Evolutionary conservation across 176 grass and related monocot genomes (phyloP).

Genomic region (Elaeis guineensis): DNA sequence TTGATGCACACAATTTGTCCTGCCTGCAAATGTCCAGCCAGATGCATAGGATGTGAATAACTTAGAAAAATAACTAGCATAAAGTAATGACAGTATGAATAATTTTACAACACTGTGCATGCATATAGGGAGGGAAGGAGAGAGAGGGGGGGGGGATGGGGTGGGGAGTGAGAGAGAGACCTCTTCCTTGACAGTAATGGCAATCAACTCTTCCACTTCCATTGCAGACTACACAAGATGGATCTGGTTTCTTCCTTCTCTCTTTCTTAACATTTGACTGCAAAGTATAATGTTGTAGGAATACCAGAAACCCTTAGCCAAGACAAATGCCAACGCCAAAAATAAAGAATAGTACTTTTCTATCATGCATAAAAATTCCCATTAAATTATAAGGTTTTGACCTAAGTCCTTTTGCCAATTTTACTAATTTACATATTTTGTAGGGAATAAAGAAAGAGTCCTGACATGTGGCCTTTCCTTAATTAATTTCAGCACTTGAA

Average conservation of each 20-base stretch:
- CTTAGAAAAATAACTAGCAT: neutral
- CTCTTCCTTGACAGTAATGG: conserved; percentile 49
- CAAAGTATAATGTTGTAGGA: neutral
- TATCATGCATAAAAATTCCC: no score
- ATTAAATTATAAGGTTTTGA: no score
- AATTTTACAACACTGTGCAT: neutral
- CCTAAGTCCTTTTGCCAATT: no score
- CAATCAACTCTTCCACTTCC: conserved; percentile 53
- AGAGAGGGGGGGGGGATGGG: neutral
- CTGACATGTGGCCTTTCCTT: no score
- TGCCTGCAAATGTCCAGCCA: conserved; percentile 30
- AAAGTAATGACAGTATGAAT: neutral
- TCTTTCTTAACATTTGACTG: conserved; percentile 70
- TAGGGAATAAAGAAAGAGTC: no score
- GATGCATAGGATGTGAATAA: neutral
- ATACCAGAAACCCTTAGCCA: no score
- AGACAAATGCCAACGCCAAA: neutral
- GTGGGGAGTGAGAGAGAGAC: conserved; percentile 12
- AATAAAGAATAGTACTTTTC: no score
- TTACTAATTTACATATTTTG: no score
- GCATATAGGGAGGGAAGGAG: no score
- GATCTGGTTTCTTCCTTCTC: conserved; percentile 38
- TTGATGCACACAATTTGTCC: conserved; percentile 38
- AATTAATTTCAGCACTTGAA: no score
- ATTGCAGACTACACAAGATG: conserved; percentile 47